These are phyloP conservation scores for Paramecium sexaurelia DNA, from an alignment of 73 alveolate genomes.

Conservation along the genomic window DNA sequence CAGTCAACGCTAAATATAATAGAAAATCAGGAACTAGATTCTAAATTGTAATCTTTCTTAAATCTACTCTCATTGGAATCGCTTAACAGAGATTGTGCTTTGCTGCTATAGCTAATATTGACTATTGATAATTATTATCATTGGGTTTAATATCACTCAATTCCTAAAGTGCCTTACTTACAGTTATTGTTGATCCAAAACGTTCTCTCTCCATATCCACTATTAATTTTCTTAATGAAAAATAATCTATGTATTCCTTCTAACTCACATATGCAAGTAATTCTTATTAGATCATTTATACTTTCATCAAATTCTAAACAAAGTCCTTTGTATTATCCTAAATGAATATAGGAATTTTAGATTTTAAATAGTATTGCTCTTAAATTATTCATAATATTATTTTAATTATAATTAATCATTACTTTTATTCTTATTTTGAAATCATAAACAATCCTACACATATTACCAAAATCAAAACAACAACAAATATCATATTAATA, in stretches of 20 bases:
- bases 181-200: background rate
- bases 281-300: background rate
- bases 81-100: background rate
- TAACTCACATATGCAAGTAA: background rate
- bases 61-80: background rate
- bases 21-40: background rate
- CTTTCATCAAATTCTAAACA: background rate
- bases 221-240: background rate
- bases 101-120: background rate
- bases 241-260: background rate
- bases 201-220: conserved; percentile 25
- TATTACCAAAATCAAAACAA: background rate
- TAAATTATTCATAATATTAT: background rate
- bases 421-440: background rate
- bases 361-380: background rate
- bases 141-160: background rate
- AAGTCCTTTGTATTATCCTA: background rate
- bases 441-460: background rate
- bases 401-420: background rate
- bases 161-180: background rate
- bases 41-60: background rate
- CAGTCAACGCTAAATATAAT: background rate
- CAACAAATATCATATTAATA: background rate
- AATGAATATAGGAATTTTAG: background rate
- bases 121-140: background rate